Evolutionary conservation across 106 monocot genomes (phyloP).

Genomic region (Phalaenopsis equestris): DNA sequence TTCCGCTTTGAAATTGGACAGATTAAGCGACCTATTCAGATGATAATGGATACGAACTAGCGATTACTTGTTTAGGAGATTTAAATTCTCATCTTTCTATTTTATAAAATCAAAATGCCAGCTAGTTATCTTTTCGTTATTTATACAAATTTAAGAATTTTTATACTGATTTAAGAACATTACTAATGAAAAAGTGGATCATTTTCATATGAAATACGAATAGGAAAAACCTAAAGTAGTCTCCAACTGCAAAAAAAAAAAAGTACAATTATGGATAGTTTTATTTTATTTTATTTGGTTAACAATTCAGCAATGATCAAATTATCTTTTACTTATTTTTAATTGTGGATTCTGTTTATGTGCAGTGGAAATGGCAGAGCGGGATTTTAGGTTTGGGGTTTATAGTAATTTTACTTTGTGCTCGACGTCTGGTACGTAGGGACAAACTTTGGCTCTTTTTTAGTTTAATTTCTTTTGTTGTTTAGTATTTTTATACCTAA

Average conservation of each 20-base stretch:
- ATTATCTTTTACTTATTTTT: not conserved
- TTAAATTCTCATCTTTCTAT: not conserved
- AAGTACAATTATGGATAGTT: not conserved
- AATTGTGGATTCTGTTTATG: not conserved
- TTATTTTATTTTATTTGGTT: not conserved
- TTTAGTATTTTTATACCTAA: not conserved
- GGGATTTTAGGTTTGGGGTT: constrained; percentile 55
- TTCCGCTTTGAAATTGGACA: not conserved
- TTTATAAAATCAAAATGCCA: too few relatives aligned
- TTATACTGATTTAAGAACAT: too few relatives aligned
- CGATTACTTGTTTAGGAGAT: not conserved
- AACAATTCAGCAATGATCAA: too few relatives aligned
- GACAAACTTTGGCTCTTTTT: not conserved
- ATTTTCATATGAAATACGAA: too few relatives aligned
- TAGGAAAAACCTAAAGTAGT: too few relatives aligned
- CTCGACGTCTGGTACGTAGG: constrained; percentile 45
- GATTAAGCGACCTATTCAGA: not conserved
- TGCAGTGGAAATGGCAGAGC: constrained; percentile 87
- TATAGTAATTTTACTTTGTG: constrained; percentile 39
- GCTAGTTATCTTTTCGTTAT: too few relatives aligned
- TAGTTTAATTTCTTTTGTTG: not conserved
- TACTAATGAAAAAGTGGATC: too few relatives aligned
- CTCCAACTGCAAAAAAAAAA: too few relatives aligned
- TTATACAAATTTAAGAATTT: too few relatives aligned
- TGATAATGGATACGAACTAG: not conserved